These are phyloP conservation scores for Suillus subluteus DNA, from an alignment of 768 basidiomycete genomes.

Conservation along the genomic window DNA sequence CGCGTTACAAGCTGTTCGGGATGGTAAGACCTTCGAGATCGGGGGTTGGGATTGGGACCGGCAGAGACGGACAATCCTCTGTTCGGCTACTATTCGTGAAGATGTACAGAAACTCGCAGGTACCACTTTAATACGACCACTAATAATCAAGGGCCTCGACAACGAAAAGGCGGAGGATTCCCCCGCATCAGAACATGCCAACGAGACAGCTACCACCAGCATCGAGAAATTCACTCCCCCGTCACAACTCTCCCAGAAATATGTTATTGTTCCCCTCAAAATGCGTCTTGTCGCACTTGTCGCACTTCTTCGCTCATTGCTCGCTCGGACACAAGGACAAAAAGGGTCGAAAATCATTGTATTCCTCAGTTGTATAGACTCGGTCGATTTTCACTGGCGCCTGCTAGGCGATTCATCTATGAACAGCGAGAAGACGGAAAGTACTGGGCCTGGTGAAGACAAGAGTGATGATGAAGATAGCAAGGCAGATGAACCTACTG, in stretches of 20 bases:
- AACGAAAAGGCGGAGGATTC: conserved; percentile 35
- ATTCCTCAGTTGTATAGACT: conserved; percentile 96
- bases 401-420: conserved; percentile 76
- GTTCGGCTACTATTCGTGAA: conserved; percentile 95
- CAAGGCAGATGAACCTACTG: conserved; percentile 12
- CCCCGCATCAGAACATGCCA: conserved; percentile 24
- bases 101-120: conserved; percentile 95
- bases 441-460: conserved; percentile 25
- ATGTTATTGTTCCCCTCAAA: conserved; percentile 88
- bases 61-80: conserved; percentile 83
- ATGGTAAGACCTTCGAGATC: conserved; percentile 70
- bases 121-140: conserved; percentile 72
- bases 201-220: conserved; percentile 22
- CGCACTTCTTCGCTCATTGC: conserved; percentile 80
- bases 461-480: conserved; percentile 25
- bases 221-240: conserved; percentile 86
- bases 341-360: conserved; percentile 82
- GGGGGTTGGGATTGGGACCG: conserved; percentile 86
- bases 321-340: conserved; percentile 58
- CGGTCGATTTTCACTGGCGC: conserved; percentile 96
- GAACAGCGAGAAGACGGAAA: conserved; percentile 42
- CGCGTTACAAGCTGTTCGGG: conserved; percentile 65
- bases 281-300: conserved; percentile 91
- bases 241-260: conserved; percentile 91
- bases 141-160: conserved; percentile 80